phyloP scores from a whole-genome alignment of 805 yeast genomes.

The Kodamaea fukazawae region DNA sequence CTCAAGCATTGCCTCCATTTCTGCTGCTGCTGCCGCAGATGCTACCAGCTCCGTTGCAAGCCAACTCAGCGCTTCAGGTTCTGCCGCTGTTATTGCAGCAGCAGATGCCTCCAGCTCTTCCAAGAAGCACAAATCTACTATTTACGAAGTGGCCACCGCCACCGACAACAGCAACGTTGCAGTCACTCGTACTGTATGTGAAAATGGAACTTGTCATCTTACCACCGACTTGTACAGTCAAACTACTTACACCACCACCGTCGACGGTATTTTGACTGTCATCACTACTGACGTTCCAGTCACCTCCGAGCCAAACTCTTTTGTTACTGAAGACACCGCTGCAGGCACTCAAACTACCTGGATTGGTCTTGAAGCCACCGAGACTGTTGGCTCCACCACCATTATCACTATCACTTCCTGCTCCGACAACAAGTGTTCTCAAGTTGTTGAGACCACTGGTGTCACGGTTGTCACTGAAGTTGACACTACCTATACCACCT shows the following conservation, averaged over 20 bases:
- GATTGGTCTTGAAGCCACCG: slow-evolving; percentile 11
- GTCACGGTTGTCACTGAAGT: slow-evolving; percentile 16
- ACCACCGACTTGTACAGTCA: slow-evolving; percentile 32
- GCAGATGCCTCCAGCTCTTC: neutral
- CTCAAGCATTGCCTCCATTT: too few species aligned
- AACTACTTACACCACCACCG: slow-evolving; percentile 36
- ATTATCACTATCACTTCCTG: slow-evolving; percentile 40
- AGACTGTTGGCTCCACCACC: slow-evolving; percentile 22
- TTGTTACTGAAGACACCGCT: neutral
- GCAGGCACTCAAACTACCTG: neutral
- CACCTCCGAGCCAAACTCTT: slow-evolving; percentile 3
- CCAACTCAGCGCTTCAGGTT: neutral
- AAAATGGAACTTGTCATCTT: slow-evolving; percentile 26
- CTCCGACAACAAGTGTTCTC: slow-evolving; percentile 28
- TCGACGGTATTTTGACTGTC: slow-evolving; percentile 41
- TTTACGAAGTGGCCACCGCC: slow-evolving; percentile 24
- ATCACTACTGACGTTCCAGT: slow-evolving; percentile 32
- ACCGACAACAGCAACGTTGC: slow-evolving; percentile 17
- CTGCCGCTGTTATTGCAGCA: neutral
- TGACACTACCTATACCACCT: slow-evolving; percentile 13
- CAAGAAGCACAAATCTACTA: slow-evolving; percentile 13
- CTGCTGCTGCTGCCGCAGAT: too few species aligned
- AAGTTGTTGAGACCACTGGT: slow-evolving; percentile 33
- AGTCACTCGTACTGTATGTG: slow-evolving; percentile 33
- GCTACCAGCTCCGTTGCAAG: too few species aligned